Conservation (phyloP, 495 filamentous ascomycete genomes). For the Penicillium ucsense region DNA sequence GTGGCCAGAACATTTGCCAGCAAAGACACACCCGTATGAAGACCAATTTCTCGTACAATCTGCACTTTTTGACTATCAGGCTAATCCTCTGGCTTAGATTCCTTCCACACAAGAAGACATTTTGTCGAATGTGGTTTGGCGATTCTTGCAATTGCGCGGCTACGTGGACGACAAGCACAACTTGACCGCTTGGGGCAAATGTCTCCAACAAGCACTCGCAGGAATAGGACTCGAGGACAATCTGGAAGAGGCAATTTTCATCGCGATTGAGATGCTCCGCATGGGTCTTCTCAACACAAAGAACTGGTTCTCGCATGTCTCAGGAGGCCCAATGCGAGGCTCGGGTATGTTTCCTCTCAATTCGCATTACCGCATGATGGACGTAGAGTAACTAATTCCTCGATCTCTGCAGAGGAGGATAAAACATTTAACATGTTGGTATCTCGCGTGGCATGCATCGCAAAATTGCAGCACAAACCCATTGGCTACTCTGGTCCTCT, state of each 20-base stretch:
- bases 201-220: constrained; percentile 58
- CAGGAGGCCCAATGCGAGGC: constrained; percentile 49
- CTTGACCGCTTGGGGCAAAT: constrained; percentile 76
- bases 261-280: constrained; percentile 72
- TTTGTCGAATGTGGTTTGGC: constrained; percentile 67
- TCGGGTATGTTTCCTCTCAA: constrained; percentile 33
- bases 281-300: constrained; percentile 65
- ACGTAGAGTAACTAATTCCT: neutral
- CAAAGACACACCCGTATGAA: constrained; percentile 27
- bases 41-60: neutral
- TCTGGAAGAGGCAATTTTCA: constrained; percentile 55
- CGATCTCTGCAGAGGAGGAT: constrained; percentile 41
- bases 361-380: neutral
- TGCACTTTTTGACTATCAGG: neutral
- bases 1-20: constrained; percentile 50
- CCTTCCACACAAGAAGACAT: constrained; percentile 58
- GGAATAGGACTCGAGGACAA: constrained; percentile 45
- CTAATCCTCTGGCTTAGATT: constrained; percentile 14
- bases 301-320: constrained; percentile 46
- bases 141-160: constrained; percentile 79
- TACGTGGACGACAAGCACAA: constrained; percentile 74
- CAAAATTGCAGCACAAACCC: constrained; percentile 67
- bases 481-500: constrained; percentile 94
- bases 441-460: constrained; percentile 73
- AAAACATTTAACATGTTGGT: constrained; percentile 67